Evolutionary conservation across 345 rosid species (phyloP).

Genomic region (Salix exigua): DNA sequence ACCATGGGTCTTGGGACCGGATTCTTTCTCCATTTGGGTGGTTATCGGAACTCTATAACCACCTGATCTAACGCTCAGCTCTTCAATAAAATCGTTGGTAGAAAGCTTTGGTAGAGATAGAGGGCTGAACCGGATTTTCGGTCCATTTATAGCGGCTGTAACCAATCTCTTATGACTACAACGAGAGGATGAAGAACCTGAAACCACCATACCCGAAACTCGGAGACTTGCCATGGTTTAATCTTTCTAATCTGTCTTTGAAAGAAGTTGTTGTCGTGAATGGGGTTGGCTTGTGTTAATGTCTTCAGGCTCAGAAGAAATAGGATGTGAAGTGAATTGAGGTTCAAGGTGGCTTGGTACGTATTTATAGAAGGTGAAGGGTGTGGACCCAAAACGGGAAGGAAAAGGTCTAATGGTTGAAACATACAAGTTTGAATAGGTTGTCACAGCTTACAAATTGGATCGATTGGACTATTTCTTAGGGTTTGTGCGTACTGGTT

Average conservation of each 20-base stretch:
- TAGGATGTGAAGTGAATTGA: neutral
- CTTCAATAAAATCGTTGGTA: conserved; percentile 11
- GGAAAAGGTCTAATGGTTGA: conserved; percentile 16
- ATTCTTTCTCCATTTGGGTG: neutral
- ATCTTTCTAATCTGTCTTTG: neutral
- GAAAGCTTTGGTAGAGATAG: conserved; percentile 23
- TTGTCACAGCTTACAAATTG: neutral
- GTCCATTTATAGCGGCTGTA: conserved; percentile 15
- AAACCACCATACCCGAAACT: conserved; percentile 21
- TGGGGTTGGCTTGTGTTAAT: neutral
- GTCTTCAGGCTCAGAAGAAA: neutral
- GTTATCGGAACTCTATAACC: conserved; percentile 1
- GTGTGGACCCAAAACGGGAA: neutral
- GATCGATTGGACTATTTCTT: neutral
- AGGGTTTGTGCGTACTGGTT: too few species aligned
- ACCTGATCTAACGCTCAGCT: conserved; percentile 8
- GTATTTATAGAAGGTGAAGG: neutral
- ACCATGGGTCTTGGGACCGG: conserved; percentile 2
- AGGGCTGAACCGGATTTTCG: conserved; percentile 8
- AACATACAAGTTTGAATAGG: neutral
- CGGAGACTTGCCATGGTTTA: conserved; percentile 21
- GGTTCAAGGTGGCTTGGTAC: neutral
- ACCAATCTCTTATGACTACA: neutral
- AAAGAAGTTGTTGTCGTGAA: neutral
- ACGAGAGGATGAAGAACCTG: neutral